Base-by-base conservation (phyloP, 2,329 filamentous ascomycete genomes). In the Chaetomiaceae sp. region DNA sequence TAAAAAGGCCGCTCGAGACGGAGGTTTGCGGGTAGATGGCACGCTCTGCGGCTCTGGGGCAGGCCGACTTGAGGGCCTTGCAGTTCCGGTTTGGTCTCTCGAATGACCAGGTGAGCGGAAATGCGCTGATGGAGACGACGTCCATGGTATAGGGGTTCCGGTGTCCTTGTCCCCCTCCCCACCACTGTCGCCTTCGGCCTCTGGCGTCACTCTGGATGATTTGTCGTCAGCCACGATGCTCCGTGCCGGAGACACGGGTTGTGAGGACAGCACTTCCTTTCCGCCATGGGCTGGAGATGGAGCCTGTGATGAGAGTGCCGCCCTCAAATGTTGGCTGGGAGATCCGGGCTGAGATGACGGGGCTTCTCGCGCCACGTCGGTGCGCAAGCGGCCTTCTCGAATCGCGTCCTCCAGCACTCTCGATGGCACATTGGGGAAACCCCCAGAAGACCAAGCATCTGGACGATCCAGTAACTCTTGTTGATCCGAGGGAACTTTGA, bases 401-500 rank as follows among this genome's bases (percentile, higher is more conserved):
- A 14, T 19, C 6, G 70, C 50, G 2, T 62, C 63, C 34, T 72
- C 57, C 17, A 75, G 49, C 9, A 74, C 67, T 36, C 68, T 61
- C 3, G 56, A 52, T 1, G 74, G 74, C 11, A 75, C 58, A 42
- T 71, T 69, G 38, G 59, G 57, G 3, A 61, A 29, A 2, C 63
- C 65, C 9, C 65, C 61, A 17, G 60, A 57, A 8, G 54, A 55
- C 74, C 74, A 77, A 1, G 73, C 66, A 47, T 68, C 63, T 3
- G 63, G 46, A 0, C 59, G 52, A 2, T 70, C 66, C 1, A 77
- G 62, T 2, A 77, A 61, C 4, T 50, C 48, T 23, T 64, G 64
- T 57, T 78, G 76, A 37, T 74, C 68, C 15, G 63, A 65, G 0
- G 73, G 70, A 6, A 77, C 66, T 22, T 51, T 66, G 17, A 66